Evolutionary conservation across 495 filamentous ascomycete genomes (phyloP).

Genomic region (Aspergillus cavernicola): DNA sequence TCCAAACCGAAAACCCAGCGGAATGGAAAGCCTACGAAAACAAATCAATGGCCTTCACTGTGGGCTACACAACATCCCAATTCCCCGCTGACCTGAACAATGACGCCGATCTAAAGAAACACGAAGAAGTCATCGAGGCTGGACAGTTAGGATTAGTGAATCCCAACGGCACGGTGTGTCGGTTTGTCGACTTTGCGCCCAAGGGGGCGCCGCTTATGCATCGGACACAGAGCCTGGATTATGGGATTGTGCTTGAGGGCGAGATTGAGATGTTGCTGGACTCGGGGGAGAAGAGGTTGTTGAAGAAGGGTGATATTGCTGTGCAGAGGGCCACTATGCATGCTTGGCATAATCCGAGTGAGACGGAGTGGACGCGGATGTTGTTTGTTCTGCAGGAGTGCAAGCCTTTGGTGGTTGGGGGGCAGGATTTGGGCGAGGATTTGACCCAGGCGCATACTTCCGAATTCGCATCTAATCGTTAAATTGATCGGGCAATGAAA

Average conservation of each 20-base stretch:
- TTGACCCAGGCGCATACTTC: slow-evolving; percentile 14
- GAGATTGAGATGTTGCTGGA: slow-evolving; percentile 71
- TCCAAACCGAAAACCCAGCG: slow-evolving; percentile 21
- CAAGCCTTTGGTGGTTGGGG: slow-evolving; percentile 38
- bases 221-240: slow-evolving; percentile 54
- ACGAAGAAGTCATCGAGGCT: slow-evolving; percentile 31
- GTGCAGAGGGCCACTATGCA: slow-evolving; percentile 56
- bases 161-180: slow-evolving; percentile 46
- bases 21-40: slow-evolving; percentile 26
- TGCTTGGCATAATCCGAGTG: slow-evolving; percentile 38
- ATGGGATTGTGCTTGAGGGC: slow-evolving; percentile 72
- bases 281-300: slow-evolving; percentile 53
- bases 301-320: slow-evolving; percentile 69
- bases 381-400: slow-evolving; percentile 55
- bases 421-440: slow-evolving; percentile 45
- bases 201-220: slow-evolving; percentile 7
- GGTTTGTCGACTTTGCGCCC: slow-evolving; percentile 62
- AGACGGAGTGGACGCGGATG: slow-evolving; percentile 51
- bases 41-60: slow-evolving; percentile 27
- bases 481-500: too few species aligned
- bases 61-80: slow-evolving; percentile 49
- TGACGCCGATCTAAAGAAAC: slow-evolving; percentile 42
- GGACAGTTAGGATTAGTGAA: slow-evolving; percentile 46
- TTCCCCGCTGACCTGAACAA: slow-evolving; percentile 52
- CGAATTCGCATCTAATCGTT: slow-evolving; percentile 3